Percentiles rank a stretch among this genome's conserved stretches.
Evolutionary conservation across 208 protist genomes (phyloP).

Genomic region (Leishmania amazonensis): DNA sequence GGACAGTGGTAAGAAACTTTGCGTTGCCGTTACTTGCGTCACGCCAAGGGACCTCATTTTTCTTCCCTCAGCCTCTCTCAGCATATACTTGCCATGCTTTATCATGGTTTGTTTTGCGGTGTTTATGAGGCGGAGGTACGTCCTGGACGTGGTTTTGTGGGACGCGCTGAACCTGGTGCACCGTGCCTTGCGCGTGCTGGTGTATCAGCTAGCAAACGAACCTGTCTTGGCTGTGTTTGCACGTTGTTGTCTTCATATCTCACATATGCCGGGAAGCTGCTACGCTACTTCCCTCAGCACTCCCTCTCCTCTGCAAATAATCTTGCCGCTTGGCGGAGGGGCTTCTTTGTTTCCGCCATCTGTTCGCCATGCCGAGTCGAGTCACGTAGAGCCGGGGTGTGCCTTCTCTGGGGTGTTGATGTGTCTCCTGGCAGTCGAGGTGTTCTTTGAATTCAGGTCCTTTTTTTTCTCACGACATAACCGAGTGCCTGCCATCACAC

Average conservation of each 20-base stretch:
- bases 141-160: not conserved
- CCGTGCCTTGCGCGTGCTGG: not conserved
- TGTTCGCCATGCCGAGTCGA: not conserved
- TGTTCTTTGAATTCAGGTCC: not conserved
- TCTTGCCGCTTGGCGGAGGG: not conserved
- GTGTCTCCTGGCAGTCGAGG: not conserved
- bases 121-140: too few species aligned
- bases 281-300: not conserved
- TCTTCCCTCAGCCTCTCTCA: not conserved
- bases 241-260: too few species aligned
- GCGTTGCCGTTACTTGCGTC: not conserved
- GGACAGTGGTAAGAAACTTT: not conserved
- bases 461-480: not conserved
- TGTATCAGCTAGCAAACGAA: not conserved
- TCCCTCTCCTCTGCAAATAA: not conserved
- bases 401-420: not conserved
- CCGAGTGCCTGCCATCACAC: not conserved
- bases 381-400: not conserved
- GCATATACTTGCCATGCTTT: too few species aligned
- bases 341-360: not conserved
- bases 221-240: not conserved
- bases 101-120: not conserved
- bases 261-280: too few species aligned
- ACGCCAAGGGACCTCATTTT: not conserved
- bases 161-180: not conserved